Evolutionary conservation across 2,329 filamentous ascomycete genomes (phyloP), one percentile per base, ranked within the genome.

Genomic region (Aspergillus niger): DNA sequence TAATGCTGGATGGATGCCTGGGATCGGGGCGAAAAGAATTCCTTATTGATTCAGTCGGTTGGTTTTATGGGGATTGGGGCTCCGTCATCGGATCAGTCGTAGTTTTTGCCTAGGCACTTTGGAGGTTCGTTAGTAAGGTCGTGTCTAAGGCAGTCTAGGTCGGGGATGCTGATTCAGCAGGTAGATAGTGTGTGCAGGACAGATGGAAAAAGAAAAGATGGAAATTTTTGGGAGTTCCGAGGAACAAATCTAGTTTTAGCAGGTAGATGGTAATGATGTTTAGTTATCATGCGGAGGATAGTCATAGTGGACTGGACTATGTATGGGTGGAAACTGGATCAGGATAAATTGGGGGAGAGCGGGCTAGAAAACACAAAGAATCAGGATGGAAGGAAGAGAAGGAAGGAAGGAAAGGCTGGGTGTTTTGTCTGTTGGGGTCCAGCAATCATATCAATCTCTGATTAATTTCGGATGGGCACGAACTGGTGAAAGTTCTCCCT

Each of bases 61-160:
- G 28, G 8, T 1, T 36, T 36, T 26, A 36, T 15, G 32, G 10
- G 11, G 32, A 36, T 53, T 53, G 22, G 44, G 44, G 24, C 62
- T 67, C 67, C 67, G 67, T 66, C 64, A 68, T 68, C 67, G 67
- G 67, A 68, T 41, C 22, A 38, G 44, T 47, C 61, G 28, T 30
- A 5, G 47, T 55, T 54, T 56, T 48, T 30, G 24, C 24, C 47
- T 49, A 32, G 24, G 24, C 32, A 28, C 13, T 26, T 54, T 15
- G 36, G 38, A 28, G 52, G 10, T 38, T 54, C 8, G 8, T 28
- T 41, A 50, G 15, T 54, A 20, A 26, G 15, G 22, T 32, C 13
- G 10, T 15, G 51, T 11, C 36, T 41, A 44, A 24, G 28, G 38
- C 48, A 30, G 47, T 65, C 60, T 59, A 59, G 63, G 36, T 58